Evolutionary conservation across 1,284 basidiomycete species (phyloP), one percentile per base, ranked within the genome.

Genomic region (Ganoderma meredithae): DNA sequence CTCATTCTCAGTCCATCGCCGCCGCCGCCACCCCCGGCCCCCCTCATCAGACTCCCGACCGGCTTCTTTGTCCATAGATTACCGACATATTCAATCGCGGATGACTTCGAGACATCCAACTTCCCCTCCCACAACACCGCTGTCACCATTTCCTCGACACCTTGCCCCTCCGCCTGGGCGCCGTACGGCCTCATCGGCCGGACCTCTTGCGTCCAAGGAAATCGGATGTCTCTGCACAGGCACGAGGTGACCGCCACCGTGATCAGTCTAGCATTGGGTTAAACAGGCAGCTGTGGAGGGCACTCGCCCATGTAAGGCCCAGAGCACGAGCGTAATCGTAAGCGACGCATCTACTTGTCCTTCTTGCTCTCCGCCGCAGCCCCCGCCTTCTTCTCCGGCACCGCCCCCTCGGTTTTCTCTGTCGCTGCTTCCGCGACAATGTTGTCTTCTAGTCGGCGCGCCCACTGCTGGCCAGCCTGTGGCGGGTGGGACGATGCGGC

Each of bases 391-490:
- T 68, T 65, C 47, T 62, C 69, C 41, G 70, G 44, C 62, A 65
- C 70, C 55, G 41, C 55, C 61, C 64, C 47, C 22, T 49, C 67
- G 56, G 63, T 49, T 52, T 69, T 67, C n/a, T 65, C 65, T 17
- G 70, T 61, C 60, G 65, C 60, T 25, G 69, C 64, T 62, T 70
- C 68, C 43, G 84, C 84, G 72, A 89, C 76, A 72, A 89, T 88
- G 71, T 82, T 86, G 64, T 82, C 85, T 77, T 95, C 94, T 60
- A 85, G 72, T 40, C 92, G 88, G 71, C 84, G 83, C 43, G 94
- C 93, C 78, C 93, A 96, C 82, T 94, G 94, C 78, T 96, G 94
- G 40, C 95, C 95, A 63, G 88, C 90, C 92, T 96, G 82, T 74
- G 47, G 60, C 47, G 55, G 41, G 6, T 6, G 3, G 7, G 19